phyloP scores from a whole-genome alignment of 2,329 filamentous ascomycete genomes.

The Penicillium sp. region DNA sequence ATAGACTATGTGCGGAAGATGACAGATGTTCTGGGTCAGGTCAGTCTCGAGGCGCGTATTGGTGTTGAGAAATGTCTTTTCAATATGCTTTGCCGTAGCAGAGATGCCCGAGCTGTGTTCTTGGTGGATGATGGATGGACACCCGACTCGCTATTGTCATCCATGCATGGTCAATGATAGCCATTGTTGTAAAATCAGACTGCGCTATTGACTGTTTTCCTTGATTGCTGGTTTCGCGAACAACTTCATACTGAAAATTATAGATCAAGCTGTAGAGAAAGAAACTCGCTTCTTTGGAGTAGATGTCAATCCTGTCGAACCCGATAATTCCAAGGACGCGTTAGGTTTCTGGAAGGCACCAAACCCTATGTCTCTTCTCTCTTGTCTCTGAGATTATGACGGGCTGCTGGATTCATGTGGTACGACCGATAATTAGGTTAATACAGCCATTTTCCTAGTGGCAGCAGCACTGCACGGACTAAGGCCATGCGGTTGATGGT shows the following conservation, averaged over 20 bases:
- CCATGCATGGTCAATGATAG: slow-evolving; percentile 21
- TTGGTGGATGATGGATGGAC: slow-evolving; percentile 23
- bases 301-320: not conserved
- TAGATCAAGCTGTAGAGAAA: no score
- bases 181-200: not conserved
- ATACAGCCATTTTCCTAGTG: not conserved
- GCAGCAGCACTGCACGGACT: no score
- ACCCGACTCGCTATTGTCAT: slow-evolving; percentile 26
- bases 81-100: slow-evolving; percentile 21
- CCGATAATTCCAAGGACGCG: not conserved
- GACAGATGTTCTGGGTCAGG: slow-evolving; percentile 15
- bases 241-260: no score
- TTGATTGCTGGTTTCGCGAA: no score
- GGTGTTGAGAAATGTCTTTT: slow-evolving; percentile 29
- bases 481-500: not conserved
- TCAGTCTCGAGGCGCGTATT: slow-evolving; percentile 26
- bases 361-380: no score
- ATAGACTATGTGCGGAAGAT: slow-evolving; percentile 1
- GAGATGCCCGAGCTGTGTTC: not conserved
- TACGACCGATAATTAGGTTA: not conserved
- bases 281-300: not conserved
- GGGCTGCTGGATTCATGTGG: not conserved
- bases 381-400: no score
- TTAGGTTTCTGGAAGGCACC: no score
- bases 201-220: not conserved